Evolutionary conservation across 2,329 filamentous ascomycete species (phyloP).

Genomic region (Pseudocercospora crystallina): DNA sequence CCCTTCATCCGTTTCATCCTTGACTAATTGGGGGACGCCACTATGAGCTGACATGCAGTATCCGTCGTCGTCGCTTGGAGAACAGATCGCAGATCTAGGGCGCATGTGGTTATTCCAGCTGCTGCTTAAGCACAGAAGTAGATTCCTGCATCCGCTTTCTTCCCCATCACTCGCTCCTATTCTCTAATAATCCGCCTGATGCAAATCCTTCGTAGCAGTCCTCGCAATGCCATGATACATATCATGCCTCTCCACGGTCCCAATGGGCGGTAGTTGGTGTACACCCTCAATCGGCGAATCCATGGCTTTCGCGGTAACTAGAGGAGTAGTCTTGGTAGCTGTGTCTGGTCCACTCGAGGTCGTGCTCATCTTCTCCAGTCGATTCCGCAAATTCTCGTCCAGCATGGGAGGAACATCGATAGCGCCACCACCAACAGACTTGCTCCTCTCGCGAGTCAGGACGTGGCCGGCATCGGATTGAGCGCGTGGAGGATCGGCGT

Average conservation of each 20-base stretch:
- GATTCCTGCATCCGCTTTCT: too few species aligned
- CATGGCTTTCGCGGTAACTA: conserved; percentile 10
- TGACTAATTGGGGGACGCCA: too few species aligned
- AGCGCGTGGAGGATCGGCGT: conserved; percentile 28
- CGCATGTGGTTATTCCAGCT: too few species aligned
- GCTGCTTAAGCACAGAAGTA: too few species aligned
- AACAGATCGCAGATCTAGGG: too few species aligned
- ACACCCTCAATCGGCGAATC: conserved; percentile 30
- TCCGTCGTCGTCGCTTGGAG: too few species aligned
- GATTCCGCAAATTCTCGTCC: conserved; percentile 15
- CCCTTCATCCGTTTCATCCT: too few species aligned
- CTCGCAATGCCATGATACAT: conserved; percentile 39
- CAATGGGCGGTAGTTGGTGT: conserved; percentile 9
- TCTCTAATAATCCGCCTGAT: conserved; percentile 23
- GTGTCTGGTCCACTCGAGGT: conserved; percentile 15
- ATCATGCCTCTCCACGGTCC: conserved; percentile 44
- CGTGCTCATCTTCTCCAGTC: conserved; percentile 21
- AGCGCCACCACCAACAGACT: conserved; percentile 19
- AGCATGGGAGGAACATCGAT: conserved; percentile 10
- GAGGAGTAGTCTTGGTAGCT: background rate
- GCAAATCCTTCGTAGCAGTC: conserved; percentile 40
- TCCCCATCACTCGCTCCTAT: background rate
- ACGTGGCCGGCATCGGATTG: conserved; percentile 30
- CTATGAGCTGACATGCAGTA: too few species aligned
- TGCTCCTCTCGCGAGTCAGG: conserved; percentile 20